phyloP scores from a whole-genome alignment of 192 early-diverging fungal species.

The Phycomyces nitens region DNA sequence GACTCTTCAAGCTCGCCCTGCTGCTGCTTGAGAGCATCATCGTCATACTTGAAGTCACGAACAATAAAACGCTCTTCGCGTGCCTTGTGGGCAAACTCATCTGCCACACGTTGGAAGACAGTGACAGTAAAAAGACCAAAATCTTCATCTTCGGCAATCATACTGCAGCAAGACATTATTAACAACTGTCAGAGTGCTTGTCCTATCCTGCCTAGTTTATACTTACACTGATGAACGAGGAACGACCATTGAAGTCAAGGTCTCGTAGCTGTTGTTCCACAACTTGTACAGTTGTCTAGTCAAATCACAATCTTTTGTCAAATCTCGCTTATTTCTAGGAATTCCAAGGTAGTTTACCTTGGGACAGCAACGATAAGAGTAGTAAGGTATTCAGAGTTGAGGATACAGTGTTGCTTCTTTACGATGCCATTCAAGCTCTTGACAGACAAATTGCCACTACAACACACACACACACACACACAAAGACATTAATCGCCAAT shows the following conservation, averaged over 20 bases:
- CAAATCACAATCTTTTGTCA: neutral
- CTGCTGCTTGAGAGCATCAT: slow-evolving; percentile 69
- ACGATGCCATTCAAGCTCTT: slow-evolving; percentile 83
- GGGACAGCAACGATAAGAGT: slow-evolving; percentile 95
- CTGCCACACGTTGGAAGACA: slow-evolving; percentile 81
- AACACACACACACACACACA: neutral
- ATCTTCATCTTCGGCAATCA: slow-evolving; percentile 94
- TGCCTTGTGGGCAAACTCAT: slow-evolving; percentile 89
- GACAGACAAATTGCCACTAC: slow-evolving; percentile 86
- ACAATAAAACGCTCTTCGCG: slow-evolving; percentile 91
- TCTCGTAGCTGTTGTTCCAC: slow-evolving; percentile 88
- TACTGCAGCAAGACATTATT: slow-evolving; percentile 34
- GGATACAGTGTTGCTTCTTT: slow-evolving; percentile 86
- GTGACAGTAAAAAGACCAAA: slow-evolving; percentile 90
- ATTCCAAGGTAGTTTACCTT: slow-evolving; percentile 48
- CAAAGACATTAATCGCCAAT: neutral
- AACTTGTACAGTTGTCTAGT: slow-evolving; percentile 62
- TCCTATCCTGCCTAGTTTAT: neutral
- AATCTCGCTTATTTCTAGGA: neutral
- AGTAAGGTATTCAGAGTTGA: slow-evolving; percentile 91
- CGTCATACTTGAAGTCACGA: slow-evolving; percentile 93
- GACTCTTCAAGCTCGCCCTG: slow-evolving; percentile 71
- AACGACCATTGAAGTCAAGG: slow-evolving; percentile 90
- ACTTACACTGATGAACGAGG: slow-evolving; percentile 87
- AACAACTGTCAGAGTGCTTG: neutral